Conservation (phyloP, 2,329 filamentous ascomycete species). For the Neonectria faginata region DNA sequence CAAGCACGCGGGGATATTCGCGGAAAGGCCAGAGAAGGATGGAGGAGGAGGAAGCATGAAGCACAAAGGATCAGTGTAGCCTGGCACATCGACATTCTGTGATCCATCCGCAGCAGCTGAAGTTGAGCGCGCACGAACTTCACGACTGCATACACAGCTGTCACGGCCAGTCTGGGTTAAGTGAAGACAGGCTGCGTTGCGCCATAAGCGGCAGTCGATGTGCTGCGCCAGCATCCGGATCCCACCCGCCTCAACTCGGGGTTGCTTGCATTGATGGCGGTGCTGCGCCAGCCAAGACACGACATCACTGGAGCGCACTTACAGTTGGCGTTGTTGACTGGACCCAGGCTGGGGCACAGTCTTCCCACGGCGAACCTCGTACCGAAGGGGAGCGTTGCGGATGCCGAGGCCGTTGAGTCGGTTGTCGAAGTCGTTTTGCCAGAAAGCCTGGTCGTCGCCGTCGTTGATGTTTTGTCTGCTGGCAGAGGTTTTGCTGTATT, state of each 20-base stretch:
- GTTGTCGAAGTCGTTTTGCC: slow-evolving; percentile 44
- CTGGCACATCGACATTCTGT: slow-evolving; percentile 1
- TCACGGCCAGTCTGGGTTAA: not conserved
- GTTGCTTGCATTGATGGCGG: slow-evolving; percentile 10
- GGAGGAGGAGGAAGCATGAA: slow-evolving; percentile 5
- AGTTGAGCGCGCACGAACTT: not conserved
- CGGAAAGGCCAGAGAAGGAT: not conserved
- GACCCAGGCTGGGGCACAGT: slow-evolving; percentile 45
- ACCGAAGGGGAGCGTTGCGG: slow-evolving; percentile 45
- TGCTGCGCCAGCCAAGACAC: slow-evolving; percentile 20
- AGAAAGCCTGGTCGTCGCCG: slow-evolving; percentile 31
- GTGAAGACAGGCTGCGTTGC: slow-evolving; percentile 11
- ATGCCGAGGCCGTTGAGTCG: slow-evolving; percentile 48
- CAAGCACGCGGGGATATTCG: not conserved
- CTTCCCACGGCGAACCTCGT: slow-evolving; percentile 50
- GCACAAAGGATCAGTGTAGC: slow-evolving; percentile 25
- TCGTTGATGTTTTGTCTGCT: slow-evolving; percentile 25
- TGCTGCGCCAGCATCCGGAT: slow-evolving; percentile 19
- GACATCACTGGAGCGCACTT: slow-evolving; percentile 40
- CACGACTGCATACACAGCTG: slow-evolving; percentile 6
- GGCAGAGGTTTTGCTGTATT: slow-evolving; percentile 29
- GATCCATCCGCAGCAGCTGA: slow-evolving; percentile 5
- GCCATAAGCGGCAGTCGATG: slow-evolving; percentile 7
- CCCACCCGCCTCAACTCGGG: not conserved
- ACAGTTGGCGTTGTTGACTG: slow-evolving; percentile 43